A percentile compares a stretch with the other conserved stretches of the same genome.
Conservation (phyloP, 345 rosid genomes). For the Brassica napus region Da-Ae NC_063446.1:72819501-72820000, state of each 20-base stretch:
- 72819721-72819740: background rate
- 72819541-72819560: background rate
- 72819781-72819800: background rate
- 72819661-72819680: background rate
- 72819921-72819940: no score
- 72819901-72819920: no score
- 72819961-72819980: no score
- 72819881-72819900: no score
- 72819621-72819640: no score
- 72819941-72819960: no score
- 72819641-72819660: background rate
- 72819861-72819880: background rate
- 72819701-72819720: background rate
- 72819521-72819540: background rate
- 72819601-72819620: no score
- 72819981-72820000: no score
- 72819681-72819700: background rate
- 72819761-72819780: background rate
- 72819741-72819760: background rate
- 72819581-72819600: no score
- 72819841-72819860: background rate
- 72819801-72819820: background rate
- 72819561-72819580: no score
- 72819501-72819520: background rate
- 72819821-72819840: background rate